phyloP scores from a whole-genome alignment of 768 basidiomycete genomes.

The Amanita muscaria region DNA sequence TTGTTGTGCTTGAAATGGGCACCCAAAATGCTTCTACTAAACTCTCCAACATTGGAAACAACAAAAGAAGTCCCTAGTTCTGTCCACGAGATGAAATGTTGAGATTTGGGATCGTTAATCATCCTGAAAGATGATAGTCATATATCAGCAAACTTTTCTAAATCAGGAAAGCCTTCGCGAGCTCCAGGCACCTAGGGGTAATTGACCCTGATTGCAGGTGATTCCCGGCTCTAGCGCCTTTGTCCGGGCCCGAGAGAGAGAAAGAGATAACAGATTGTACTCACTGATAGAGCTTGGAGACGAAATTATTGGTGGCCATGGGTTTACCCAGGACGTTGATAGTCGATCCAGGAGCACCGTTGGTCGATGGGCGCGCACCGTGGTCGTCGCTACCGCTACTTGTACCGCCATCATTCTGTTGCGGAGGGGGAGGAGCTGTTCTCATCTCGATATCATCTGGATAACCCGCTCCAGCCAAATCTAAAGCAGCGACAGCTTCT shows the following conservation, averaged over 20 bases:
- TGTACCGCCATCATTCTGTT: slow-evolving; percentile 36
- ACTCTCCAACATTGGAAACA: slow-evolving; percentile 80
- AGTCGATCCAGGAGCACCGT: slow-evolving; percentile 24
- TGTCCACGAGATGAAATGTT: slow-evolving; percentile 78
- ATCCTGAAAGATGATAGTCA: slow-evolving; percentile 41
- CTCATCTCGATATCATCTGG: slow-evolving; percentile 51
- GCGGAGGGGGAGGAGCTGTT: slow-evolving; percentile 18
- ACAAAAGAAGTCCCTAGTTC: slow-evolving; percentile 78
- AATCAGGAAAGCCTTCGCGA: too few relatives aligned
- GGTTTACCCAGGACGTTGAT: slow-evolving; percentile 61
- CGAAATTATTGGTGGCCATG: slow-evolving; percentile 72
- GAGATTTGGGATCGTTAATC: slow-evolving; percentile 77
- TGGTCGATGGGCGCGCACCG: too few relatives aligned
- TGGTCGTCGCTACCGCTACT: slow-evolving; percentile 37
- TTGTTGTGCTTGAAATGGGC: slow-evolving; percentile 90
- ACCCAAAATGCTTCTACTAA: slow-evolving; percentile 76
- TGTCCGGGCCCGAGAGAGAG: too few relatives aligned
- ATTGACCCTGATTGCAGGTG: too few relatives aligned
- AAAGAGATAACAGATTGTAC: slow-evolving; percentile 21
- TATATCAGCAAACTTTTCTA: slow-evolving; percentile 1
- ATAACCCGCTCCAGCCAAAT: slow-evolving; percentile 14
- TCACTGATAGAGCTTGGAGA: slow-evolving; percentile 81
- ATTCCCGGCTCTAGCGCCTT: too few relatives aligned
- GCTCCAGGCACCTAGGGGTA: too few relatives aligned
- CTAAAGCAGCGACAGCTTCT: slow-evolving; percentile 29